These are phyloP conservation scores for Collybia sp. DNA, from an alignment of 768 basidiomycete species.

Conservation along the genomic window DNA sequence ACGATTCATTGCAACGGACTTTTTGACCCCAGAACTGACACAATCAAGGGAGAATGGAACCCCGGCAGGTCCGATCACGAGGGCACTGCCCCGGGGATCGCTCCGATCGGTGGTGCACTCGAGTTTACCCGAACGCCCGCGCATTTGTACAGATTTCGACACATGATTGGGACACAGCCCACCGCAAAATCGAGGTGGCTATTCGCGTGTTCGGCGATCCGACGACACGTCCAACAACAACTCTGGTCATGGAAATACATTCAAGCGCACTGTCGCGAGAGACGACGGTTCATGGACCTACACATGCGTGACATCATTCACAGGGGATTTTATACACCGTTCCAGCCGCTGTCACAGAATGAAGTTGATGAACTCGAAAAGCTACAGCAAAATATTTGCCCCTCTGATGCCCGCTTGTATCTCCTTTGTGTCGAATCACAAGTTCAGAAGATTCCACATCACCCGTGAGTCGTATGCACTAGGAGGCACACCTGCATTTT, in stretches of 20 bases:
- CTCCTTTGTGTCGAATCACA: conserved; percentile 25
- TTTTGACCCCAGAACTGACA: neutral
- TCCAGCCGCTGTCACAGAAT: conserved; percentile 18
- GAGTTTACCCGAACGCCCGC: conserved; percentile 22
- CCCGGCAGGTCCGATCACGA: no score
- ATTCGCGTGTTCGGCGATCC: conserved; percentile 25
- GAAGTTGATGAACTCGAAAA: conserved; percentile 25
- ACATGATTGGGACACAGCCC: conserved; percentile 17
- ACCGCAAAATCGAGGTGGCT: conserved; percentile 27
- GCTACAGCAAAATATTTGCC: conserved; percentile 23
- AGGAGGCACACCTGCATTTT: neutral
- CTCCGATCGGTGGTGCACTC: conserved; percentile 14
- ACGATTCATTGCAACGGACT: neutral
- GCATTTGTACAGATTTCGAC: conserved; percentile 22
- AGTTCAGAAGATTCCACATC: conserved; percentile 23
- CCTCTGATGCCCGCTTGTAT: conserved; percentile 29
- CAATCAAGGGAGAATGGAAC: neutral
- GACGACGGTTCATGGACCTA: conserved; percentile 25
- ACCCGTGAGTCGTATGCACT: conserved; percentile 20
- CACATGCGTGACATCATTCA: conserved; percentile 19
- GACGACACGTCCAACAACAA: conserved; percentile 22
- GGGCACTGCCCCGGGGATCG: neutral
- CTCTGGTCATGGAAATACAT: conserved; percentile 28
- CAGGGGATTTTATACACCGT: conserved; percentile 24
- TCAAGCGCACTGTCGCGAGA: conserved; percentile 21